Evolutionary conservation across 2,329 filamentous ascomycete species (phyloP).

Genomic region (Xylaria sp.): DNA sequence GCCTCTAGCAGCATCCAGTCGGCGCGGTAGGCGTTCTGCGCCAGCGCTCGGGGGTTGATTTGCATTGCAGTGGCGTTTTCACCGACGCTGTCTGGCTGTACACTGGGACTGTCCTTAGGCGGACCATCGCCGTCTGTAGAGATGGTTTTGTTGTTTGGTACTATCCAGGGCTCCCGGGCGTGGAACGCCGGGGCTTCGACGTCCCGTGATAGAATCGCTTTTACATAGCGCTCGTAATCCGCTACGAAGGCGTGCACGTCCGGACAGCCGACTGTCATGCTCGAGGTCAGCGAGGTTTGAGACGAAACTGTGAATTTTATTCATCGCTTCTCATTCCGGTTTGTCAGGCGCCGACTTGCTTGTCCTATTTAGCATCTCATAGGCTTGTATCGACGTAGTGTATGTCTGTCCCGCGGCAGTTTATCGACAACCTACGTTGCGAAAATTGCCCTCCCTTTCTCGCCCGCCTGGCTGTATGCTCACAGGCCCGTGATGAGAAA

Average conservation of each 20-base stretch:
- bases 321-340: not conserved
- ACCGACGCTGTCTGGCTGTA: not conserved
- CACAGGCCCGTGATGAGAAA: too few species aligned
- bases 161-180: slow-evolving; percentile 49
- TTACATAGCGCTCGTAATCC: slow-evolving; percentile 55
- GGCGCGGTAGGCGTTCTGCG: slow-evolving; percentile 57
- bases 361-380: not conserved
- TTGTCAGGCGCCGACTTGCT: not conserved
- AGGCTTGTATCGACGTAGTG: not conserved
- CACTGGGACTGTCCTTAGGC: too few species aligned
- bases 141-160: not conserved
- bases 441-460: not conserved
- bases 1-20: slow-evolving; percentile 55
- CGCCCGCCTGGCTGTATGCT: too few species aligned
- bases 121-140: not conserved
- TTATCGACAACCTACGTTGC: not conserved
- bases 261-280: slow-evolving; percentile 42
- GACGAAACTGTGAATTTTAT: too few species aligned
- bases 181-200: slow-evolving; percentile 46
- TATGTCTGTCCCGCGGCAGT: not conserved
- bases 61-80: not conserved
- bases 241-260: slow-evolving; percentile 55
- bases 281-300: slow-evolving; percentile 1
- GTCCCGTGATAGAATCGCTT: slow-evolving; percentile 50
- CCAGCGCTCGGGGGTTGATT: slow-evolving; percentile 53